phyloP scores from a whole-genome alignment of 2,329 filamentous ascomycete genomes.

The Aspergillus fijiensis region DNA sequence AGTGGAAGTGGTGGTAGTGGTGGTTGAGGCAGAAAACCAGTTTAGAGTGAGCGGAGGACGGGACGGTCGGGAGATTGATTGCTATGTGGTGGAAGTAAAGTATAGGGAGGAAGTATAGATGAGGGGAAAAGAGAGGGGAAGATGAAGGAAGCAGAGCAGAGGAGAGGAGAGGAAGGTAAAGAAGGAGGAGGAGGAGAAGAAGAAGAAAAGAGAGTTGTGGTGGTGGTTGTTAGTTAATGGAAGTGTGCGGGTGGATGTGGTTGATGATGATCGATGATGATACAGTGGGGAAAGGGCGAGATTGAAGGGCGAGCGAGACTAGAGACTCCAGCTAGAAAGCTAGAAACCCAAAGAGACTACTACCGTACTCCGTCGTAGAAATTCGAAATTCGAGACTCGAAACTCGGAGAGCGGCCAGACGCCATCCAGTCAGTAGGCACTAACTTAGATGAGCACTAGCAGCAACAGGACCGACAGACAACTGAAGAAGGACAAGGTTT shows the following conservation, averaged over 20 bases:
- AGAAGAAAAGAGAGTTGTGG: conserved; percentile 11
- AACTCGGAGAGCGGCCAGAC: neutral
- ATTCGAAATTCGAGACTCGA: neutral
- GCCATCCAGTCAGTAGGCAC: no score
- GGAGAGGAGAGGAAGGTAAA: conserved; percentile 16
- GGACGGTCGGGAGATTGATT: conserved; percentile 1
- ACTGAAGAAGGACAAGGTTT: no score
- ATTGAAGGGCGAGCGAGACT: conserved; percentile 19
- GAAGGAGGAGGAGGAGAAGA: conserved; percentile 12
- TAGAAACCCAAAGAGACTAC: conserved; percentile 8
- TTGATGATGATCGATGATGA: conserved; percentile 16
- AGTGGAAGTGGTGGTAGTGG: neutral
- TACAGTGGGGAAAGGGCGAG: conserved; percentile 22
- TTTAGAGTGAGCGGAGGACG: neutral
- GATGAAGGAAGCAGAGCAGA: conserved; percentile 1
- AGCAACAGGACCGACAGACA: no score
- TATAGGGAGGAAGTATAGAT: neutral
- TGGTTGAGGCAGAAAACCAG: neutral
- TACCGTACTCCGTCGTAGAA: neutral
- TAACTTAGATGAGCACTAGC: no score
- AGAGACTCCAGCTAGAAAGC: conserved; percentile 15
- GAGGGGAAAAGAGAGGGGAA: neutral
- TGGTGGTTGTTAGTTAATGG: conserved; percentile 9
- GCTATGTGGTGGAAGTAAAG: neutral
- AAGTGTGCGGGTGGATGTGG: conserved; percentile 18